Evolutionary conservation across 768 basidiomycete genomes (phyloP).

Genomic region (Boletus rubropictus): DNA sequence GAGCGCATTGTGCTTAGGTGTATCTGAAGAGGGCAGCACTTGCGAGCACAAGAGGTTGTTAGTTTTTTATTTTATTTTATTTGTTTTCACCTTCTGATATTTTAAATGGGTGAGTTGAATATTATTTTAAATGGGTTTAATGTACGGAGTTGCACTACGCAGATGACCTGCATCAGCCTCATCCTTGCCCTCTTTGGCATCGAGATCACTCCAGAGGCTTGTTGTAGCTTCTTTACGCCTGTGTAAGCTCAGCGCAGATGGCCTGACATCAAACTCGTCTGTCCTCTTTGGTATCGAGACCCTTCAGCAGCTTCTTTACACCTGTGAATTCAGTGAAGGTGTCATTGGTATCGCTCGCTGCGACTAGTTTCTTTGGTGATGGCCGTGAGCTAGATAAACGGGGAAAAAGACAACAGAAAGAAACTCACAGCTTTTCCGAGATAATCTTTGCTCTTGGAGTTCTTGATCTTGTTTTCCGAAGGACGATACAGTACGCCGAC

Average conservation of each 20-base stretch:
- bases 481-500: conserved; percentile 89
- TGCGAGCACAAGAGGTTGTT: too few species aligned
- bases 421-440: conserved; percentile 78
- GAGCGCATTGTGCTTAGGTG: too few species aligned
- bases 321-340: conserved; percentile 80
- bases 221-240: too few species aligned
- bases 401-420: background rate
- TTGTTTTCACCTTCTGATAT: too few species aligned
- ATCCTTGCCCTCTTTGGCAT: conserved; percentile 1
- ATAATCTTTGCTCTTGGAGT: conserved; percentile 80
- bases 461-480: conserved; percentile 83
- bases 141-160: too few species aligned
- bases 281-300: conserved; percentile 18
- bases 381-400: conserved; percentile 1
- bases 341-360: conserved; percentile 71
- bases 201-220: conserved; percentile 28
- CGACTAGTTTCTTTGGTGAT: conserved; percentile 64
- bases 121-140: too few species aligned
- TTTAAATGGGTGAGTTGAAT: too few species aligned
- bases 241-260: conserved; percentile 29
- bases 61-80: too few species aligned
- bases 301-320: conserved; percentile 50
- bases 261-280: background rate
- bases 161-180: conserved; percentile 3
- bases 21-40: too few species aligned